These are phyloP conservation scores for Fusarium mundagurra DNA, from an alignment of 2,329 filamentous ascomycete species.

Conservation along the genomic window DNA sequence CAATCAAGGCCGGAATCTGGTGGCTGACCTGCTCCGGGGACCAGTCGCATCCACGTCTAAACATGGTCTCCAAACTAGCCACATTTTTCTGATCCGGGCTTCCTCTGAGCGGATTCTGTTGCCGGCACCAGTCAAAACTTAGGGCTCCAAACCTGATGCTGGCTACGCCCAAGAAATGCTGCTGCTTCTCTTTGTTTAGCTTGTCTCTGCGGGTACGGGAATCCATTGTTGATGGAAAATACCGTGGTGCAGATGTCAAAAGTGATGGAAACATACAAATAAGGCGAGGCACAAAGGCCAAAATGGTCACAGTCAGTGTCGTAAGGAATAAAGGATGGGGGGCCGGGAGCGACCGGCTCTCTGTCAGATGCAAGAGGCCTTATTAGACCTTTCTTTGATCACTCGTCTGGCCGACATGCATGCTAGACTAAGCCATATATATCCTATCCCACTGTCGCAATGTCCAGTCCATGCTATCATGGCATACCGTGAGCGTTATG, in stretches of 20 bases:
- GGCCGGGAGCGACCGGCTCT: neutral
- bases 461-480: neutral
- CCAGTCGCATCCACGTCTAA: conserved; percentile 1
- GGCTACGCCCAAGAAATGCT: conserved; percentile 3
- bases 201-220: neutral
- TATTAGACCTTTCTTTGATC: neutral
- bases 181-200: neutral
- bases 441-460: neutral
- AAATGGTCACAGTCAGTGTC: neutral
- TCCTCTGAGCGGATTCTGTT: neutral
- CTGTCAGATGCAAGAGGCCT: neutral
- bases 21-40: neutral
- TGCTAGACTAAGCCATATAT: neutral
- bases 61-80: conserved; percentile 3
- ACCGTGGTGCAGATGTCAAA: neutral
- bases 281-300: neutral
- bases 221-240: neutral
- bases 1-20: conserved; percentile 7
- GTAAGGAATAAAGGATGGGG: neutral
- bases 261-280: neutral
- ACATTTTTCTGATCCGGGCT: conserved; percentile 4
- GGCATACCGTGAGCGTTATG: neutral
- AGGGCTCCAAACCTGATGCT: conserved; percentile 1
- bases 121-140: neutral
- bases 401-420: neutral